Percentiles rank a stretch among this genome's conserved stretches.
Evolutionary conservation across 2,329 filamentous ascomycete genomes (phyloP).

Genomic region (Aspergillus fijiensis): DNA sequence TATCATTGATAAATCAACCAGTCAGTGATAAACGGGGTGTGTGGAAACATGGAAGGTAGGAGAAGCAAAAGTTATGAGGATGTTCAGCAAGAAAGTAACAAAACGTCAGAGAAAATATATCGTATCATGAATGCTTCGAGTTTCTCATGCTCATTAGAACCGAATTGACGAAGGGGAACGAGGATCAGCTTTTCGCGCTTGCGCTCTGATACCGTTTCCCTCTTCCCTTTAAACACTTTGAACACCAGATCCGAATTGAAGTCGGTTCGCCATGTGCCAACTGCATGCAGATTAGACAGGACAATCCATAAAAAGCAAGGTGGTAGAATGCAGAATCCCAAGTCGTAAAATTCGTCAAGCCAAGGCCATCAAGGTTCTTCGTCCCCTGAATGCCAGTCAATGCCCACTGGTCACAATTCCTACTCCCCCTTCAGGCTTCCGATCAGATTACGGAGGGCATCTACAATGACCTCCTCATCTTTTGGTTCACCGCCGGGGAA

Average conservation of each 20-base stretch:
- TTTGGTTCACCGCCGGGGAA: slow-evolving; percentile 46
- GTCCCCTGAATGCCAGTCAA: background rate
- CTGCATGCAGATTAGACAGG: background rate
- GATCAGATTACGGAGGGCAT: slow-evolving; percentile 41
- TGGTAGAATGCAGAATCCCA: slow-evolving; percentile 11
- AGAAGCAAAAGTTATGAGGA: slow-evolving; percentile 5
- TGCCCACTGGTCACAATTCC: background rate
- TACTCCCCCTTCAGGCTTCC: slow-evolving; percentile 40
- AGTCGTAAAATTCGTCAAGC: slow-evolving; percentile 15
- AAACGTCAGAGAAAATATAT: slow-evolving; percentile 1
- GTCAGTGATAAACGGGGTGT: background rate
- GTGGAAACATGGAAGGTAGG: slow-evolving; percentile 9
- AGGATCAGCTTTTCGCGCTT: background rate
- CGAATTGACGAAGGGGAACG: background rate
- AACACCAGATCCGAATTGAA: slow-evolving; percentile 10
- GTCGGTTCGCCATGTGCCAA: slow-evolving; percentile 5
- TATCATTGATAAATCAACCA: slow-evolving; percentile 22
- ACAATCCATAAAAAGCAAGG: background rate
- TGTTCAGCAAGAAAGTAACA: slow-evolving; percentile 12
- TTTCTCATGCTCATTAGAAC: slow-evolving; percentile 1
- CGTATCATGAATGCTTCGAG: background rate
- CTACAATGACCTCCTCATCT: slow-evolving; percentile 45
- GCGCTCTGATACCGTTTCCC: background rate
- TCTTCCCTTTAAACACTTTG: slow-evolving; percentile 1
- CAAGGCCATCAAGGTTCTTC: background rate